A percentile compares a stretch with the other conserved stretches of the same genome.
Evolutionary conservation across 805 yeast genomes (phyloP).

Genomic region (Kodamaea jinghongensis): DNA sequence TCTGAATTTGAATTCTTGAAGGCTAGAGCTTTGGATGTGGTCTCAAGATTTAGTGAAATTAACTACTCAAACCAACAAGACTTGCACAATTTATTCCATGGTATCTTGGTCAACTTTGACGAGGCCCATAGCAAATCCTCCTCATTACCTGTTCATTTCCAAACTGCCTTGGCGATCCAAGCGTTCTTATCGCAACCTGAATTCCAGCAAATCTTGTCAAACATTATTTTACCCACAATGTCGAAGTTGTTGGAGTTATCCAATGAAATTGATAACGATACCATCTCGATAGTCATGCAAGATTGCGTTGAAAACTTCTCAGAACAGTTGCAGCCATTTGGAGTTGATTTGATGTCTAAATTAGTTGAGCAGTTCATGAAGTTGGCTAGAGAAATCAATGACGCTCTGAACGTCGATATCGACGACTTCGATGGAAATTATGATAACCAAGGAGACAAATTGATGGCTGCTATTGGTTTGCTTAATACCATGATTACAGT

Average conservation of each 20-base stretch:
- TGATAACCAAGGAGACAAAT: slow-evolving; percentile 56
- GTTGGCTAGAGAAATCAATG: slow-evolving; percentile 46
- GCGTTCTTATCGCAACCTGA: slow-evolving; percentile 63
- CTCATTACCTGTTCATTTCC: slow-evolving; percentile 72
- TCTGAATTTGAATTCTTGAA: slow-evolving; percentile 65
- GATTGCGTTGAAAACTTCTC: slow-evolving; percentile 89
- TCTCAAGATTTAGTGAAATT: slow-evolving; percentile 63
- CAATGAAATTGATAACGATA: slow-evolving; percentile 81
- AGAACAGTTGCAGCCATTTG: slow-evolving; percentile 60
- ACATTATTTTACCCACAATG: slow-evolving; percentile 77
- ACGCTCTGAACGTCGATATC: slow-evolving; percentile 40
- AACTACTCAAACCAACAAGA: slow-evolving; percentile 39
- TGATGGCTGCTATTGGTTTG: slow-evolving; percentile 78
- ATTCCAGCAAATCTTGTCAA: slow-evolving; percentile 65
- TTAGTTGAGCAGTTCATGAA: slow-evolving; percentile 27
- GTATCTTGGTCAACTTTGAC: slow-evolving; percentile 32
- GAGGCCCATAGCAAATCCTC: slow-evolving; percentile 15
- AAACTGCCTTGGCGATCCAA: slow-evolving; percentile 84
- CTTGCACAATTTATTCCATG: slow-evolving; percentile 28
- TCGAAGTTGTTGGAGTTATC: slow-evolving; percentile 71
- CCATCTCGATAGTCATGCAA: slow-evolving; percentile 88
- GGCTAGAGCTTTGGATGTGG: slow-evolving; percentile 69
- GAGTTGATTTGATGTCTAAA: slow-evolving; percentile 26
- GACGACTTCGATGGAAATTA: slow-evolving; percentile 24
- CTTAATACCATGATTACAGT: slow-evolving; percentile 81